Conservation (phyloP, 2,329 filamentous ascomycete species). For the Fusarium sp. region DNA sequence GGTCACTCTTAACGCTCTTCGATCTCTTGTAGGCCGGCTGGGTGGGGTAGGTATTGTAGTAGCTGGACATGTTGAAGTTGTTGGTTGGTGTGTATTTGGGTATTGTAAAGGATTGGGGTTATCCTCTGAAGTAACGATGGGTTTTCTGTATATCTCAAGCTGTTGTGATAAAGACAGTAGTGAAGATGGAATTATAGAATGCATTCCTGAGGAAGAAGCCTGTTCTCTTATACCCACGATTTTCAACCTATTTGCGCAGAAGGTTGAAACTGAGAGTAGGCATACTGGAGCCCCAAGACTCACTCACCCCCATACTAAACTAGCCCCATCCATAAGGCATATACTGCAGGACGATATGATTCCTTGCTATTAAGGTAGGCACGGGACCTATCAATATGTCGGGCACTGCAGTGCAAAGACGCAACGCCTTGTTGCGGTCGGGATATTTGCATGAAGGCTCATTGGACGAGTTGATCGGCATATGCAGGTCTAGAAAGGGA, state of each 20-base stretch:
- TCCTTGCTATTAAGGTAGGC: slow-evolving; percentile 27
- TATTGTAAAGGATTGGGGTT: neutral
- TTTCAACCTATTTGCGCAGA: slow-evolving; percentile 25
- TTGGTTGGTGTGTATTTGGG: neutral
- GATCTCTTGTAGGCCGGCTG: slow-evolving; percentile 47
- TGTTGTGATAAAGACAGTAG: slow-evolving; percentile 8
- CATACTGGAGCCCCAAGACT: slow-evolving; percentile 24
- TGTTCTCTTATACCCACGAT: slow-evolving; percentile 31
- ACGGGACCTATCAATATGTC: slow-evolving; percentile 23
- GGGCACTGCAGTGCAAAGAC: slow-evolving; percentile 22
- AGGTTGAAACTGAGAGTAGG: slow-evolving; percentile 28
- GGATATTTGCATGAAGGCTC: slow-evolving; percentile 8
- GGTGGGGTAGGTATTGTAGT: slow-evolving; percentile 41
- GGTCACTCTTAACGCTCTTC: slow-evolving; percentile 57
- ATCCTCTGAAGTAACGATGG: neutral
- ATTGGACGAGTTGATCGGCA: slow-evolving; percentile 1
- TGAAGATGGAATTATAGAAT: slow-evolving; percentile 9
- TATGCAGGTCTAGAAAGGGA: slow-evolving; percentile 7
- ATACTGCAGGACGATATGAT: slow-evolving; percentile 10
- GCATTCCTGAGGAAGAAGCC: slow-evolving; percentile 27
- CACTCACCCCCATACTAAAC: slow-evolving; percentile 9
- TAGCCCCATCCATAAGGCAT: slow-evolving; percentile 36
- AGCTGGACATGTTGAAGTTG: slow-evolving; percentile 44
- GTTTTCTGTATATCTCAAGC: neutral
- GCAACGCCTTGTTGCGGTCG: slow-evolving; percentile 17